Evolutionary conservation across 2,329 filamentous ascomycete species (phyloP).

Genomic region (Fusarium agapanthi): DNA sequence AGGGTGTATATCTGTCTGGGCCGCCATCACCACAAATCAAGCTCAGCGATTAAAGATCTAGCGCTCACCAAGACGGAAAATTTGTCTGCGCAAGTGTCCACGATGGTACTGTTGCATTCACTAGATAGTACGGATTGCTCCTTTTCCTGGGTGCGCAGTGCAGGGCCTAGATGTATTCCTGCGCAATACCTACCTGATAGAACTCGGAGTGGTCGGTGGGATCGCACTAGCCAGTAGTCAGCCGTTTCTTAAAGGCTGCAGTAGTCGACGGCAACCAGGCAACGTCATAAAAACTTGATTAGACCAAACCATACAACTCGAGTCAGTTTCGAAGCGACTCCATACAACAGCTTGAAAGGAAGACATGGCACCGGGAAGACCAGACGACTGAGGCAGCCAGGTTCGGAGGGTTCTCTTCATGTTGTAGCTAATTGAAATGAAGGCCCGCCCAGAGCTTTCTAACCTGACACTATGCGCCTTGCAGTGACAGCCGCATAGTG

Average conservation of each 20-base stretch:
- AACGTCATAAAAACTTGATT: constrained; percentile 19
- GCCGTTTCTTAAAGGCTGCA: constrained; percentile 20
- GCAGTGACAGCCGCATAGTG: constrained; percentile 38
- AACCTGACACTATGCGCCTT: constrained; percentile 30
- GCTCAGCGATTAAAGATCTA: constrained; percentile 16
- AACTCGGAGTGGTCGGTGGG: constrained; percentile 20
- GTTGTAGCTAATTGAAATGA: constrained; percentile 20
- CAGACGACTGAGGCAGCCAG: background rate
- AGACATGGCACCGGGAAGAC: background rate
- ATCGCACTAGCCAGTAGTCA: constrained; percentile 29
- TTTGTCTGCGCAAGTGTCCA: constrained; percentile 40
- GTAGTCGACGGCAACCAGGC: constrained; percentile 1
- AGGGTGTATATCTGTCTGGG: constrained; percentile 11
- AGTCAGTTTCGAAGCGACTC: background rate
- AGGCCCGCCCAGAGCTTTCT: constrained; percentile 9
- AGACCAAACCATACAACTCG: constrained; percentile 7
- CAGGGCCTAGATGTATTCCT: constrained; percentile 34
- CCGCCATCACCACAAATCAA: constrained; percentile 9
- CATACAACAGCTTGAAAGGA: background rate
- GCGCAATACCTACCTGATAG: constrained; percentile 9
- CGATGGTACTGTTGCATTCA: constrained; percentile 46
- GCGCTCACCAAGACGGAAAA: constrained; percentile 28
- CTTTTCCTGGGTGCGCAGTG: constrained; percentile 15
- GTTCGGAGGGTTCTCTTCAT: constrained; percentile 2
- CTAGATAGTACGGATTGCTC: constrained; percentile 32